These are phyloP conservation scores for Candida arabinofermentans DNA, from an alignment of 805 yeast species.

Conservation along the genomic window DNA sequence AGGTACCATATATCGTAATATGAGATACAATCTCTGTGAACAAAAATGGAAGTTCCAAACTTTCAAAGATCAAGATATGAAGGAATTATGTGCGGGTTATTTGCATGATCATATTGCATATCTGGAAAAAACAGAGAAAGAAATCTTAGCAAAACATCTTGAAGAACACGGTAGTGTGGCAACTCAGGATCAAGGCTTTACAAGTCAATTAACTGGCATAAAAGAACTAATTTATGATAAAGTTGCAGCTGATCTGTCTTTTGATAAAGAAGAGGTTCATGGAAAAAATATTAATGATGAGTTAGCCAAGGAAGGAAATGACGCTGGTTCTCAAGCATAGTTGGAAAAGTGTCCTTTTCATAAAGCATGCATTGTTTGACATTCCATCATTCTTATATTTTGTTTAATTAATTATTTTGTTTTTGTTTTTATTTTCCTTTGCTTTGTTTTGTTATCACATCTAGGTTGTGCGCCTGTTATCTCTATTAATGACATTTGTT, in stretches of 20 bases:
- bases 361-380: no score
- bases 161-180: background rate
- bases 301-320: background rate
- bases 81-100: slow-evolving; percentile 6
- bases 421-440: no score
- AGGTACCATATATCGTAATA: slow-evolving; percentile 22
- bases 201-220: no score
- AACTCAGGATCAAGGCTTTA: background rate
- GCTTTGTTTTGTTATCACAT: no score
- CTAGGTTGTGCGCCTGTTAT: no score
- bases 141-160: background rate
- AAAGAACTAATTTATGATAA: background rate
- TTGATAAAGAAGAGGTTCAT: background rate
- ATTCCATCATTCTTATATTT: no score
- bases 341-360: no score
- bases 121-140: slow-evolving; percentile 1
- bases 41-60: slow-evolving; percentile 2
- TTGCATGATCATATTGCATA: slow-evolving; percentile 6
- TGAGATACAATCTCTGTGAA: slow-evolving; percentile 16
- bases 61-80: background rate
- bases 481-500: no score
- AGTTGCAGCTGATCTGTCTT: background rate
- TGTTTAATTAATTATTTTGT: no score
- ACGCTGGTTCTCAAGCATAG: background rate
- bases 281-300: slow-evolving; percentile 1